Evolutionary conservation across 768 basidiomycete genomes (phyloP).

Genomic region (Macrolepiota albuminosa): DNA sequence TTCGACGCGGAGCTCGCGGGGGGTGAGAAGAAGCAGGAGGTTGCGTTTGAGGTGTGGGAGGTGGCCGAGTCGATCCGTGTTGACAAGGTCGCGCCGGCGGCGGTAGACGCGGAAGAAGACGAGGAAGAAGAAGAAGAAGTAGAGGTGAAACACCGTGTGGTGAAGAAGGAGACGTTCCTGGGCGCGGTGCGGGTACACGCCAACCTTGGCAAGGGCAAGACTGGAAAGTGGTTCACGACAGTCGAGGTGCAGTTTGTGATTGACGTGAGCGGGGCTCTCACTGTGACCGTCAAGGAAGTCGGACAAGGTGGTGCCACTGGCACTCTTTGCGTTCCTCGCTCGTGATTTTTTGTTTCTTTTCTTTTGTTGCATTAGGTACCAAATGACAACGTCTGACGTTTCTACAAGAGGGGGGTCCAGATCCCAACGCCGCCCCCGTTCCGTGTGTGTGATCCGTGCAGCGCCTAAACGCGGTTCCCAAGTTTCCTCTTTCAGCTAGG

Average conservation of each 20-base stretch:
- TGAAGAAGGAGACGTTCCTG: slow-evolving; percentile 51
- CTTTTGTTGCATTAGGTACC: too few species aligned
- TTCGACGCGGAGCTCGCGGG: slow-evolving; percentile 52
- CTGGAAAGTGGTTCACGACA: slow-evolving; percentile 45
- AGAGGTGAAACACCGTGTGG: slow-evolving; percentile 58
- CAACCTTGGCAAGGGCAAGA: slow-evolving; percentile 36
- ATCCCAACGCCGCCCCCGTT: too few species aligned
- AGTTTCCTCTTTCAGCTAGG: too few species aligned
- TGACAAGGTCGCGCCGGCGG: slow-evolving; percentile 49
- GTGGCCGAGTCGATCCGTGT: slow-evolving; percentile 61
- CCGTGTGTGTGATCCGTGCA: too few species aligned
- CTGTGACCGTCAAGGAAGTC: slow-evolving; percentile 33
- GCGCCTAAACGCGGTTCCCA: too few species aligned
- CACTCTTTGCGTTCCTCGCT: not conserved
- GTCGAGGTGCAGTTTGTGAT: slow-evolving; percentile 43
- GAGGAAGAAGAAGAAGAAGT: slow-evolving; percentile 53
- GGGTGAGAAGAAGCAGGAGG: slow-evolving; percentile 23
- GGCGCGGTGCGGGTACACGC: slow-evolving; percentile 38
- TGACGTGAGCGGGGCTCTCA: slow-evolving; percentile 32
- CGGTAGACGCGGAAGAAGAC: slow-evolving; percentile 28
- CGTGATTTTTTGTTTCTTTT: too few species aligned
- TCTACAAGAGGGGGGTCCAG: too few species aligned
- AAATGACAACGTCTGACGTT: too few species aligned
- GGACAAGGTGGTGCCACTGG: slow-evolving; percentile 20
- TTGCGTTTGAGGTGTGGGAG: slow-evolving; percentile 78